phyloP scores from a whole-genome alignment of 2,329 filamentous ascomycete species.

The Cercospora sp. region DNA sequence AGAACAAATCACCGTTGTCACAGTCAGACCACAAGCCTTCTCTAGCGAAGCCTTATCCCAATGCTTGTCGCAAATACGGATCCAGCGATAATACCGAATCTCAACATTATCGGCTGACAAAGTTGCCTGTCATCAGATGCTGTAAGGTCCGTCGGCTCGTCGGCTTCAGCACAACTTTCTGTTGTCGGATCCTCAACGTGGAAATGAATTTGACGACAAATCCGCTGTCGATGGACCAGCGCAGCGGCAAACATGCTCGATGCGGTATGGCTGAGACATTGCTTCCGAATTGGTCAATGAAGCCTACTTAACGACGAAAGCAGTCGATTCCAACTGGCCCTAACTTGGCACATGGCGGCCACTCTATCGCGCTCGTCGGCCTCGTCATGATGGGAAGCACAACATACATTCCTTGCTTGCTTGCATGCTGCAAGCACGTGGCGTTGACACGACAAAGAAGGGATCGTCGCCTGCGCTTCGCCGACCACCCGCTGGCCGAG shows the following conservation, averaged over 20 bases:
- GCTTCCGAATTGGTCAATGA: not conserved
- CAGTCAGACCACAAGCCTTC: not conserved
- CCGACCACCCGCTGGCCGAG: not conserved
- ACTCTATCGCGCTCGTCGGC: not conserved
- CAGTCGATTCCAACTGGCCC: not conserved
- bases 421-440: not conserved
- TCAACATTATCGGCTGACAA: not conserved
- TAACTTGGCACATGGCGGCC: not conserved
- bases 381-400: not conserved
- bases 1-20: not conserved
- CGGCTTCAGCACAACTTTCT: not conserved
- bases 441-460: not conserved
- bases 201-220: not conserved
- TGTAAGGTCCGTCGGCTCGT: not conserved
- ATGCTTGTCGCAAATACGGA: not conserved
- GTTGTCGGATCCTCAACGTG: not conserved
- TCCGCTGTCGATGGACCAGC: not conserved
- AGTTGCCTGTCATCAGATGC: not conserved
- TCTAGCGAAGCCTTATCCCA: not conserved
- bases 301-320: not conserved
- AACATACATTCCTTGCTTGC: not conserved
- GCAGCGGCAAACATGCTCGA: not conserved
- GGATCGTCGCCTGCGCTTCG: slow-evolving; percentile 3
- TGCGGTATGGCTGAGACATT: not conserved
- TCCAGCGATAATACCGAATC: not conserved